Evolutionary conservation across 345 rosid species (phyloP).

Genomic region (Cochlearia excelsa): DNA sequence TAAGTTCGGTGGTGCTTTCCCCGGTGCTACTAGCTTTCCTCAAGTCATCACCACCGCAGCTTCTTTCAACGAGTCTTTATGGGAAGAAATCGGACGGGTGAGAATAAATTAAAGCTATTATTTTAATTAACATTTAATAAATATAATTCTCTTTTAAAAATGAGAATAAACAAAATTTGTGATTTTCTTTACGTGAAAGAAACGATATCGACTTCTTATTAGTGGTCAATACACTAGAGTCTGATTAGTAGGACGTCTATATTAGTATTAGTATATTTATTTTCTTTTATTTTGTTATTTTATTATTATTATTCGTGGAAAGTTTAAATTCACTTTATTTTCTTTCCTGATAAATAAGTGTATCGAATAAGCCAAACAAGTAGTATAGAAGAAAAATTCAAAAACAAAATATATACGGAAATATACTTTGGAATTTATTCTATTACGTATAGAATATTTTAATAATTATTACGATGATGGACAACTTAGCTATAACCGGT

Average conservation of each 20-base stretch:
- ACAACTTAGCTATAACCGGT: slow-evolving; percentile 24
- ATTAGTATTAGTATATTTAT: background rate
- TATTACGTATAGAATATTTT: background rate
- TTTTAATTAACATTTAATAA: no score
- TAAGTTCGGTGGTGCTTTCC: slow-evolving; percentile 66
- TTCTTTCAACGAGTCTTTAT: slow-evolving; percentile 74
- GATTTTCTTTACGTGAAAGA: slow-evolving; percentile 20
- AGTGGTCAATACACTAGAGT: slow-evolving; percentile 9
- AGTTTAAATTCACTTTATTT: slow-evolving; percentile 9
- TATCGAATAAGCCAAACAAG: slow-evolving; percentile 16
- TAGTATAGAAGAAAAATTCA: slow-evolving; percentile 17
- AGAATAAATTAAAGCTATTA: background rate
- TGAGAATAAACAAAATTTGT: background rate
- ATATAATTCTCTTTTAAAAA: background rate
- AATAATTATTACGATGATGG: slow-evolving; percentile 16
- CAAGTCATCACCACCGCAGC: slow-evolving; percentile 93
- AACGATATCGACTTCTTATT: slow-evolving; percentile 8
- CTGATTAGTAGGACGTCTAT: slow-evolving; percentile 12
- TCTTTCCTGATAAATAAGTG: slow-evolving; percentile 9
- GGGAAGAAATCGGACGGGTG: slow-evolving; percentile 93
- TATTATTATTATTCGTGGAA: background rate
- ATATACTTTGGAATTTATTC: no score
- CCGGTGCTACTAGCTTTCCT: slow-evolving; percentile 91
- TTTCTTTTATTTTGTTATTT: background rate
- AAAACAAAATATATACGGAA: background rate